Evolutionary conservation across 2,329 filamentous ascomycete species (phyloP).

Genomic region (Hysterium pulicare): DNA sequence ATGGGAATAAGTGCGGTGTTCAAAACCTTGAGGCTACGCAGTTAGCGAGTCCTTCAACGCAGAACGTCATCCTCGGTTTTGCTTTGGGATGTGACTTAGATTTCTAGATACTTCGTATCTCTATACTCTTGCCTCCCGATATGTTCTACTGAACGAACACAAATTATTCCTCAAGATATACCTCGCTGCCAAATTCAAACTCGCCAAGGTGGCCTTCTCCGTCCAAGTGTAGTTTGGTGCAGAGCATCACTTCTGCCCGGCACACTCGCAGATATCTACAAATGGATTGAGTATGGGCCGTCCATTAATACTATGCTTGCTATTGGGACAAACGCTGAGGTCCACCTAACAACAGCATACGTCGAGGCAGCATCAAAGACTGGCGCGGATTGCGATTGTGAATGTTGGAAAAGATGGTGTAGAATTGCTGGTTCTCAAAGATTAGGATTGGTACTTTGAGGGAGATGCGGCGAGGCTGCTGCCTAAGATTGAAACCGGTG

Average conservation of each 20-base stretch:
- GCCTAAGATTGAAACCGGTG: slow-evolving; percentile 50
- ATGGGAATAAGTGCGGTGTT: too few species aligned
- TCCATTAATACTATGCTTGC: slow-evolving; percentile 21
- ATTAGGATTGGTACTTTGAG: slow-evolving; percentile 58
- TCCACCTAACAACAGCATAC: slow-evolving; percentile 19
- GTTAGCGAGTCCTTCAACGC: too few species aligned
- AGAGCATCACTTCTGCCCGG: slow-evolving; percentile 43
- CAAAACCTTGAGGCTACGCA: too few species aligned
- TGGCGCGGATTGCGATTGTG: slow-evolving; percentile 20
- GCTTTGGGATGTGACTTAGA: too few species aligned
- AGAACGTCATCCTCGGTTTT: too few species aligned
- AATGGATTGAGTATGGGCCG: slow-evolving; percentile 7
- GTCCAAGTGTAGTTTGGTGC: slow-evolving; percentile 20
- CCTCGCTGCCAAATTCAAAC: slow-evolving; percentile 10
- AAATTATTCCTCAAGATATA: slow-evolving; percentile 4
- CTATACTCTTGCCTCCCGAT: too few species aligned
- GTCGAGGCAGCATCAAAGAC: slow-evolving; percentile 14
- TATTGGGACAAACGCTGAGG: slow-evolving; percentile 19
- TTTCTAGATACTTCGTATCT: too few species aligned
- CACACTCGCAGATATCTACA: slow-evolving; percentile 40
- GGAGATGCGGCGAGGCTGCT: slow-evolving; percentile 57
- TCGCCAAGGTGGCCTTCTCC: slow-evolving; percentile 12
- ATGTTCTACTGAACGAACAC: too few species aligned
- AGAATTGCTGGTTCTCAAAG: slow-evolving; percentile 30
- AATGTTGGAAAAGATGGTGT: slow-evolving; percentile 16